Evolutionary conservation across 2,329 filamentous ascomycete genomes (phyloP).

Genomic region (Talaromyces sp.): DNA sequence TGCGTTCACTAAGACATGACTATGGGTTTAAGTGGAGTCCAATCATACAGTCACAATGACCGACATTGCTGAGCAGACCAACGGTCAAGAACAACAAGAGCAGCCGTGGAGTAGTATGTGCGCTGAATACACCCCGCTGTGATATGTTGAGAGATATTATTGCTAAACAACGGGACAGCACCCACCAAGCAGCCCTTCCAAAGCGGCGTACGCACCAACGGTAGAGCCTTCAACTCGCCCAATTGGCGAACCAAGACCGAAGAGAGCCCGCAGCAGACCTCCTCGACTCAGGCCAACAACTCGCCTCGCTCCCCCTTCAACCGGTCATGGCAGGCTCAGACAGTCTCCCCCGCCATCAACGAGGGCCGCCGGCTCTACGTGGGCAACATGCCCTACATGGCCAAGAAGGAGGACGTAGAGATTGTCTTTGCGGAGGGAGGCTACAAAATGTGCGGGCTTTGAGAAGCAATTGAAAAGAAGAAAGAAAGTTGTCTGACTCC

Average conservation of each 20-base stretch:
- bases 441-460: slow-evolving; percentile 26
- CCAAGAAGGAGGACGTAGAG: slow-evolving; percentile 49
- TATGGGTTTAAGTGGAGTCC: background rate
- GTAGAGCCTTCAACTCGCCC: slow-evolving; percentile 34
- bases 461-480: background rate
- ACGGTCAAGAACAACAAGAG: slow-evolving; percentile 1
- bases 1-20: background rate
- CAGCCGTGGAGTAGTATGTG: slow-evolving; percentile 13
- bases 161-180: slow-evolving; percentile 14
- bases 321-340: slow-evolving; percentile 11
- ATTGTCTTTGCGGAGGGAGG: slow-evolving; percentile 42
- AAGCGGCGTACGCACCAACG: slow-evolving; percentile 30
- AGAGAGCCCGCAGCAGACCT: slow-evolving; percentile 27
- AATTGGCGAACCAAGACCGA: slow-evolving; percentile 41
- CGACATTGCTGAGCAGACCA: slow-evolving; percentile 8
- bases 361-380: slow-evolving; percentile 49
- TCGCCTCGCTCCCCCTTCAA: slow-evolving; percentile 27
- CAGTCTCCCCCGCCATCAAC: slow-evolving; percentile 30
- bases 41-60: slow-evolving; percentile 9
- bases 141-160: background rate
- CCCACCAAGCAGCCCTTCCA: slow-evolving; percentile 29
- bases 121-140: background rate
- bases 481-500: slow-evolving; percentile 7
- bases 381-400: slow-evolving; percentile 53
- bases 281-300: slow-evolving; percentile 21